Percentiles rank a stretch among this genome's conserved stretches.
Conservation (phyloP, 257 asterid species). For the Apocynum venetum region DNA sequence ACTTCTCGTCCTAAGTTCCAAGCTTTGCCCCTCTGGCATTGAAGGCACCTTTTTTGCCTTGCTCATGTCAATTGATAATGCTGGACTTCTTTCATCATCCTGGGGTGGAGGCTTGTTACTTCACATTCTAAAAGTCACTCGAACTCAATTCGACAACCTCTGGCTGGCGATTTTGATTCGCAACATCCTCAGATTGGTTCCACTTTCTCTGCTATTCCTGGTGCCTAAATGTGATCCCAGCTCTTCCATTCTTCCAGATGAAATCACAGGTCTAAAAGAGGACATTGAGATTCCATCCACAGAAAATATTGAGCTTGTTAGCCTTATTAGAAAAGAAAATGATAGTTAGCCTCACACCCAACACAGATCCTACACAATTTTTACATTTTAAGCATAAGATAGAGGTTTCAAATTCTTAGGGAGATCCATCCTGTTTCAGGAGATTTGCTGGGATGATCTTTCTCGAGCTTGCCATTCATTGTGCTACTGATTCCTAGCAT, state of each 20-base stretch:
- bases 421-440: neutral
- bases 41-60: slow-evolving; percentile 92
- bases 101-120: slow-evolving; percentile 87
- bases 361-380: neutral
- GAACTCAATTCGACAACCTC: slow-evolving; percentile 53
- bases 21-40: slow-evolving; percentile 83
- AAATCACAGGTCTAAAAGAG: slow-evolving; percentile 31
- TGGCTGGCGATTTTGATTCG: slow-evolving; percentile 81
- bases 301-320: slow-evolving; percentile 67
- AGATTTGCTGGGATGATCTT: neutral
- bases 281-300: slow-evolving; percentile 28
- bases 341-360: slow-evolving; percentile 23
- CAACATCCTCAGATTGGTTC: slow-evolving; percentile 54
- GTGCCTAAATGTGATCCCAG: slow-evolving; percentile 63
- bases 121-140: slow-evolving; percentile 59
- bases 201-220: slow-evolving; percentile 57
- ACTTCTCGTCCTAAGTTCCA: slow-evolving; percentile 79
- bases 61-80: slow-evolving; percentile 85
- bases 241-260: slow-evolving; percentile 49
- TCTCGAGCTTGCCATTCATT: neutral
- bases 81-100: slow-evolving; percentile 74
- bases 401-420: neutral
- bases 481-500: neutral
- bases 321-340: slow-evolving; percentile 50
- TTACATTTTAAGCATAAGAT: neutral